Evolutionary conservation across 495 filamentous ascomycete species (phyloP).

Genomic region (Hypomontagnella submonticulosa): DNA sequence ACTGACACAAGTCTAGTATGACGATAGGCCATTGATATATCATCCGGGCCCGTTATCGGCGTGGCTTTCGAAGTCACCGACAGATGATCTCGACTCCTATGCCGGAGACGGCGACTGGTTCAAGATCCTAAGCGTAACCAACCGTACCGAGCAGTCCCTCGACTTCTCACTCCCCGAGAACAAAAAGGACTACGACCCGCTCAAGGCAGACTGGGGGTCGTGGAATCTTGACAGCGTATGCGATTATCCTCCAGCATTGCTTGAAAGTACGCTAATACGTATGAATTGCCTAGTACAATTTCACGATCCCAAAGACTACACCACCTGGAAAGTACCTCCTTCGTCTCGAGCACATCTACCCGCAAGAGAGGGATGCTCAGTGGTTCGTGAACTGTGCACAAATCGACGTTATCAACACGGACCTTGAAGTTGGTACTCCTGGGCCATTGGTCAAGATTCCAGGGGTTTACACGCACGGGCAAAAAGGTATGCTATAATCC

Average conservation of each 20-base stretch:
- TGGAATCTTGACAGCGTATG: not conserved
- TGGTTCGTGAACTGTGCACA: slow-evolving; percentile 5
- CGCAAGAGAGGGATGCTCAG: not conserved
- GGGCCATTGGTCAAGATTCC: not conserved
- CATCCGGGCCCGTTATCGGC: not conserved
- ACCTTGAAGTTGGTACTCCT: not conserved
- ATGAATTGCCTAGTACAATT: not conserved
- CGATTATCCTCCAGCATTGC: too few species aligned
- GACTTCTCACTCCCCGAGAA: not conserved
- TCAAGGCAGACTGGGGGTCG: not conserved
- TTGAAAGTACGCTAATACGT: too few species aligned
- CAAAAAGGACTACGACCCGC: not conserved
- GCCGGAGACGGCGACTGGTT: slow-evolving; percentile 5
- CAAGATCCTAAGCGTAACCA: not conserved
- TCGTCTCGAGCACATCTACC: not conserved
- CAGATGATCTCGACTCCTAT: not conserved
- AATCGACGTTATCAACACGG: not conserved
- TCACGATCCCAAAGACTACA: slow-evolving; percentile 10
- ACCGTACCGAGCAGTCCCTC: too few species aligned
- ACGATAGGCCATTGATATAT: not conserved
- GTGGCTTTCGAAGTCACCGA: not conserved
- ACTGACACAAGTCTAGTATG: not conserved
- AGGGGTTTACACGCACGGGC: not conserved
- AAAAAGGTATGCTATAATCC: too few species aligned
- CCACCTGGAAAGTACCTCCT: slow-evolving; percentile 9